A percentile compares a stretch with the other conserved stretches of the same genome.
These are phyloP conservation scores for Neurospora sp. DNA, from an alignment of 495 filamentous ascomycete species.

Conservation along the genomic window DNA sequence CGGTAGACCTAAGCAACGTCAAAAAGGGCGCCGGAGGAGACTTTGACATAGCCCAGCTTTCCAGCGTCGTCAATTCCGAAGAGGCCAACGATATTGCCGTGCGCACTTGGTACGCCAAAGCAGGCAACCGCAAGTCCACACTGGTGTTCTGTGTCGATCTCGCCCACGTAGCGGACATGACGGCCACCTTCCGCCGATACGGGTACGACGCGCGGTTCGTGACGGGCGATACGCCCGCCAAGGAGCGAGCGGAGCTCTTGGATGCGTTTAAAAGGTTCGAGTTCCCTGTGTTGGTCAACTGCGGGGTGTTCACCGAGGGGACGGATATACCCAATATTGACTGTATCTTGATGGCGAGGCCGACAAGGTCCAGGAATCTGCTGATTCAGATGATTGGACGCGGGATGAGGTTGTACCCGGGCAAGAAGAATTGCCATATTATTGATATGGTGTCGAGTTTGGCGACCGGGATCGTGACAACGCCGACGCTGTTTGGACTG, in stretches of 20 bases:
- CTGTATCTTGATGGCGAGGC: slow-evolving; percentile 79
- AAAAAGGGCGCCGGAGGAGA: slow-evolving; percentile 54
- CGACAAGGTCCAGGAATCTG: slow-evolving; percentile 82
- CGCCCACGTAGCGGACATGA: slow-evolving; percentile 64
- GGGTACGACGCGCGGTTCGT: slow-evolving; percentile 79
- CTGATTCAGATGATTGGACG: slow-evolving; percentile 97
- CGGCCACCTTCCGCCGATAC: slow-evolving; percentile 59
- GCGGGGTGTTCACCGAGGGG: slow-evolving; percentile 90
- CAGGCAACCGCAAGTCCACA: slow-evolving; percentile 64
- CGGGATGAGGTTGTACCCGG: slow-evolving; percentile 71
- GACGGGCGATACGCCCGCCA: slow-evolving; percentile 62
- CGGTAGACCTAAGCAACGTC: slow-evolving; percentile 64
- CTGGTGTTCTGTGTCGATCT: slow-evolving; percentile 90
- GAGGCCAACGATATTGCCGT: slow-evolving; percentile 73
- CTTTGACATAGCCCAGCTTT: slow-evolving; percentile 64
- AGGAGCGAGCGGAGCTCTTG: slow-evolving; percentile 54
- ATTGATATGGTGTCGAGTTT: slow-evolving; percentile 92
- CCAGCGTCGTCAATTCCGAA: slow-evolving; percentile 67
- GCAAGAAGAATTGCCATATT: slow-evolving; percentile 83
- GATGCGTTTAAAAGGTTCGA: slow-evolving; percentile 64
- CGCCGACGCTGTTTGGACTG: slow-evolving; percentile 86
- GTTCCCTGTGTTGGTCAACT: slow-evolving; percentile 86
- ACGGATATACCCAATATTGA: slow-evolving; percentile 98
- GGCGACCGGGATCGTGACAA: slow-evolving; percentile 71
- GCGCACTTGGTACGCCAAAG: slow-evolving; percentile 72